Percentiles rank a stretch among this genome's conserved stretches.
These are phyloP conservation scores for Pichia cephalocereana DNA, from an alignment of 805 yeast genomes.

Conservation along the genomic window DNA sequence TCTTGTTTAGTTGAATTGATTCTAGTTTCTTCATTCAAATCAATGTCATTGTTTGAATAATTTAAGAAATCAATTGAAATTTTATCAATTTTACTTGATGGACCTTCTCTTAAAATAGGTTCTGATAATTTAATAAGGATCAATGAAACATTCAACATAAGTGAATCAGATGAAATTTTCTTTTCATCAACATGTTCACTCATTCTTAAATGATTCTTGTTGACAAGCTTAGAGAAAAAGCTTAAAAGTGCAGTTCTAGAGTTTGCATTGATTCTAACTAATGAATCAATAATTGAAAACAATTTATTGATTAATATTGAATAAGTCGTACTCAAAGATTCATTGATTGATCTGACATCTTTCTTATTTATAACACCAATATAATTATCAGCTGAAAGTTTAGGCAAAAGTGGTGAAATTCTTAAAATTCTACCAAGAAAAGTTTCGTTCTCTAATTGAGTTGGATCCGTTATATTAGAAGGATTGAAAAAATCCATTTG, in stretches of 20 bases:
- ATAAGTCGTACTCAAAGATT: constrained; percentile 57
- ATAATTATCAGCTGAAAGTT: constrained; percentile 41
- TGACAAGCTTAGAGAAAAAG: constrained; percentile 67
- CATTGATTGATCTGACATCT: constrained; percentile 42
- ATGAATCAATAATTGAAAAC: constrained; percentile 59
- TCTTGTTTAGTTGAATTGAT: constrained; percentile 68
- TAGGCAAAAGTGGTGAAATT: constrained; percentile 60
- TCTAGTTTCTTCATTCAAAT: constrained; percentile 74
- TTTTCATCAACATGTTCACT: constrained; percentile 72
- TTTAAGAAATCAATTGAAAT: constrained; percentile 66
- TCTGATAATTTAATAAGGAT: constrained; percentile 63
- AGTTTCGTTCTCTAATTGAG: constrained; percentile 50
- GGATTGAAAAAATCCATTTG: constrained; percentile 46
- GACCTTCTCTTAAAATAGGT: constrained; percentile 63
- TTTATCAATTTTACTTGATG: constrained; percentile 58
- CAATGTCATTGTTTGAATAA: constrained; percentile 41
- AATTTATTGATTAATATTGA: constrained; percentile 50
- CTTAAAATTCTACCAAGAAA: constrained; percentile 70
- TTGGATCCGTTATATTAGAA: constrained; percentile 34
- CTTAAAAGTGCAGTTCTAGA: constrained; percentile 57
- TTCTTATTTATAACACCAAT: constrained; percentile 26
- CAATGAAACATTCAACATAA: constrained; percentile 68
- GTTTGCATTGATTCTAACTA: constrained; percentile 61
- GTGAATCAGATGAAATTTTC: constrained; percentile 65
- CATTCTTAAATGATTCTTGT: constrained; percentile 76